Conservation (phyloP, 1,284 basidiomycete species). For the Ganoderma resinaceum region DNA sequence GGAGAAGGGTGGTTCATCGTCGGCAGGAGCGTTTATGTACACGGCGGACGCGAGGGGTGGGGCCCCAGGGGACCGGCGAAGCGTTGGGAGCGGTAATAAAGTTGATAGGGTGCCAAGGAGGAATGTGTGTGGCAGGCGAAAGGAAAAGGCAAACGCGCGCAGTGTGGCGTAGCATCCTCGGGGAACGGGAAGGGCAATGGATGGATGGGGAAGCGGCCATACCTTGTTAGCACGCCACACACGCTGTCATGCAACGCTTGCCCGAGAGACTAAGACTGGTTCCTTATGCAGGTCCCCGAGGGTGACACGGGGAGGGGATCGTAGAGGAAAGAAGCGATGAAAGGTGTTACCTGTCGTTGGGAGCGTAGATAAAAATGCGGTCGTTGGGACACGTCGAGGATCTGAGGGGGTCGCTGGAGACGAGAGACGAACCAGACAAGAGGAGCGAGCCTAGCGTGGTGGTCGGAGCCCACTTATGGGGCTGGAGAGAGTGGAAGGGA, state of each 20-base stretch:
- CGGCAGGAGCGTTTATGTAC: not conserved
- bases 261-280: not conserved
- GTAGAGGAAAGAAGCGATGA: not conserved
- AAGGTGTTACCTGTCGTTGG: not conserved
- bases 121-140: not conserved
- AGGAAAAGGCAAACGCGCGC: not conserved
- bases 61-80: not conserved
- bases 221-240: not conserved
- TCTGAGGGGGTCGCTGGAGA: not conserved
- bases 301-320: slow-evolving; percentile 11
- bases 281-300: slow-evolving; percentile 2
- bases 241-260: not conserved
- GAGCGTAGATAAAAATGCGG: not conserved
- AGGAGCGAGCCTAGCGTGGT: not conserved
- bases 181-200: not conserved
- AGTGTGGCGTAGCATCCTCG: not conserved
- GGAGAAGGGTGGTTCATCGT: not conserved
- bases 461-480: not conserved
- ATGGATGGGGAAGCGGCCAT: not conserved
- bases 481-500: not conserved
- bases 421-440: not conserved
- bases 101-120: not conserved
- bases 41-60: not conserved
- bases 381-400: not conserved
- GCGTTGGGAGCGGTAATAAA: not conserved